Evolutionary conservation across 495 filamentous ascomycete species (phyloP).

Genomic region (Annulohypoxylon bovei): DNA sequence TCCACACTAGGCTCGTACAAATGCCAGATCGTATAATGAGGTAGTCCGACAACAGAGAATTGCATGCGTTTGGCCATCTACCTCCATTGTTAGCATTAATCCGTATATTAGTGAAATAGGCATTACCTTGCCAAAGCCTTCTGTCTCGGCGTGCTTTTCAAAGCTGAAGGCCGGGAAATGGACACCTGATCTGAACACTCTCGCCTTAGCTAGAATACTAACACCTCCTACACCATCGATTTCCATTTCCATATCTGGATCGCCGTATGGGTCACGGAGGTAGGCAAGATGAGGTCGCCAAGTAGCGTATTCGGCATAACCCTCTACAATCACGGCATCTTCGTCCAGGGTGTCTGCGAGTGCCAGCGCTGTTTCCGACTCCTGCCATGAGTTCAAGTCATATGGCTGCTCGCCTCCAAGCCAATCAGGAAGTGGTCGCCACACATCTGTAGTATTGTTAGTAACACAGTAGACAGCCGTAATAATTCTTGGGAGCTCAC

Average conservation of each 20-base stretch:
- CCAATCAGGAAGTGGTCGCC: slow-evolving; percentile 98
- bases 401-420: slow-evolving; percentile 99
- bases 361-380: slow-evolving; percentile 94
- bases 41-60: slow-evolving; percentile 95
- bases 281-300: slow-evolving; percentile 99
- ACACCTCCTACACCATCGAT: slow-evolving; percentile 98
- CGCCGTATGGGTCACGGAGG: slow-evolving; percentile 94
- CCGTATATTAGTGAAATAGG: background rate
- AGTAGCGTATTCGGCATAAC: slow-evolving; percentile 98
- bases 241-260: slow-evolving; percentile 99
- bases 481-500: slow-evolving; percentile 63
- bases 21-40: slow-evolving; percentile 99
- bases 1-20: slow-evolving; percentile 98
- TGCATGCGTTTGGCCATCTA: slow-evolving; percentile 97
- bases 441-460: slow-evolving; percentile 75
- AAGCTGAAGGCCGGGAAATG: slow-evolving; percentile 99
- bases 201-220: slow-evolving; percentile 95
- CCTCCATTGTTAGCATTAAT: slow-evolving; percentile 46
- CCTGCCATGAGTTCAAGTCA: slow-evolving; percentile 99
- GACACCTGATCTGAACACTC: slow-evolving; percentile 91
- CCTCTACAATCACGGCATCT: slow-evolving; percentile 98
- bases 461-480: background rate
- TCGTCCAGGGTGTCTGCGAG: slow-evolving; percentile 96
- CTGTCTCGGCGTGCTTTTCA: slow-evolving; percentile 98
- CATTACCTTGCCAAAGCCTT: slow-evolving; percentile 96